A percentile compares a stretch with the other conserved stretches of the same genome.
phyloP scores from a whole-genome alignment of 2,329 filamentous ascomycete genomes.

The Diaporthe australafricana region DNA sequence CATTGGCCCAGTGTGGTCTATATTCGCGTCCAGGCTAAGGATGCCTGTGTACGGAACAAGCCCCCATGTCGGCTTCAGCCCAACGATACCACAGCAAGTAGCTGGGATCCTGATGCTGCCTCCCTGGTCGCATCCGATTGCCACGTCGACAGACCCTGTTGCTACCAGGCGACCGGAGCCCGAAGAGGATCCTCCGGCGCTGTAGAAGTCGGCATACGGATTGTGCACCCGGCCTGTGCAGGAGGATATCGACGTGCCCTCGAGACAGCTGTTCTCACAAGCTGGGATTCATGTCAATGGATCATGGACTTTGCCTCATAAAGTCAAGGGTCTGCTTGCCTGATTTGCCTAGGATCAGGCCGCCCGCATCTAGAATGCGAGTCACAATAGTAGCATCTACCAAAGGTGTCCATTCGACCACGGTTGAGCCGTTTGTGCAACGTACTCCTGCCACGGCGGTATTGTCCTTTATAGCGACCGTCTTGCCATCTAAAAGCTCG shows the following conservation, averaged over 20 bases:
- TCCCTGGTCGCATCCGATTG: slow-evolving; percentile 43
- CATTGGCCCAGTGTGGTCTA: slow-evolving; percentile 59
- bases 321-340: not conserved
- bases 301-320: not conserved
- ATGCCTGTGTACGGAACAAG: slow-evolving; percentile 58
- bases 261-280: slow-evolving; percentile 47
- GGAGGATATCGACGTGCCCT: slow-evolving; percentile 45
- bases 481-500: slow-evolving; percentile 24
- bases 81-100: slow-evolving; percentile 47
- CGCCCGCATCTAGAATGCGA: slow-evolving; percentile 43
- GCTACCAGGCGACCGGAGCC: slow-evolving; percentile 47
- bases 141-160: slow-evolving; percentile 36
- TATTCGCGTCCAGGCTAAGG: slow-evolving; percentile 52
- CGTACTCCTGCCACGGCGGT: slow-evolving; percentile 45
- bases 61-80: slow-evolving; percentile 54
- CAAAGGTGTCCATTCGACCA: slow-evolving; percentile 39
- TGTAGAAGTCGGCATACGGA: slow-evolving; percentile 42
- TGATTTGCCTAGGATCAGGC: slow-evolving; percentile 41
- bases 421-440: slow-evolving; percentile 41
- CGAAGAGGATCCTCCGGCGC: slow-evolving; percentile 47
- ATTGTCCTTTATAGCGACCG: slow-evolving; percentile 45
- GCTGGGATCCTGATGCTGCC: slow-evolving; percentile 49
- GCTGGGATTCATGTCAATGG: slow-evolving; percentile 38
- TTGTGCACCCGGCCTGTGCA: slow-evolving; percentile 46
- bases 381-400: slow-evolving; percentile 42